phyloP scores from a whole-genome alignment of 345 rosid genomes.

The Sonneratia caseolaris region DNA sequence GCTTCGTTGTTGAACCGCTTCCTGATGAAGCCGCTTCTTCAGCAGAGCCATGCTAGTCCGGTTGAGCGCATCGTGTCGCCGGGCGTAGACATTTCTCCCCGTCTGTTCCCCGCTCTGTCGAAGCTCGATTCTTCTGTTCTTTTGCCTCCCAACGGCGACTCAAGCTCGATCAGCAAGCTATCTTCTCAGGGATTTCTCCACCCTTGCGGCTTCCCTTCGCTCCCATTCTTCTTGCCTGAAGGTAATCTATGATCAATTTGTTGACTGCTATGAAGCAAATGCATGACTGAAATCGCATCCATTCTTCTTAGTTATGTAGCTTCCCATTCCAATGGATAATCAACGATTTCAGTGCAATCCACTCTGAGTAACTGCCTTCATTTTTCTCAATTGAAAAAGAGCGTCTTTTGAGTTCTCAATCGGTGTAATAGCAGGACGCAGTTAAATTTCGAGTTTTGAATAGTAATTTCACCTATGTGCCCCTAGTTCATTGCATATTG shows the following conservation, averaged over 20 bases:
- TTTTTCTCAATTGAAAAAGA: not conserved
- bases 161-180: conserved; percentile 19
- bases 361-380: not conserved
- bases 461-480: not conserved
- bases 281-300: no score
- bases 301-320: no score
- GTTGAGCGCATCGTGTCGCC: conserved; percentile 18
- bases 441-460: not conserved
- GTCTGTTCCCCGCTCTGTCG: conserved; percentile 51
- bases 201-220: conserved; percentile 78
- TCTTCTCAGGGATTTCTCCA: conserved; percentile 43
- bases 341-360: not conserved
- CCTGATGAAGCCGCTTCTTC: conserved; percentile 25
- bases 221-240: conserved; percentile 82
- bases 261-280: not conserved
- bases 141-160: conserved; percentile 35
- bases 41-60: conserved; percentile 17
- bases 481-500: not conserved
- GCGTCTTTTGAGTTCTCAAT: not conserved
- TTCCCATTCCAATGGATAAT: no score
- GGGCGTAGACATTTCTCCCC: conserved; percentile 30
- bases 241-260: conserved; percentile 25
- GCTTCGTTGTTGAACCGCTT: conserved; percentile 50
- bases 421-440: not conserved
- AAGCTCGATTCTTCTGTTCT: conserved; percentile 24